These are phyloP conservation scores for Acacia confusa DNA, from an alignment of 306 rosid species.

Conservation along the genomic window DNA sequence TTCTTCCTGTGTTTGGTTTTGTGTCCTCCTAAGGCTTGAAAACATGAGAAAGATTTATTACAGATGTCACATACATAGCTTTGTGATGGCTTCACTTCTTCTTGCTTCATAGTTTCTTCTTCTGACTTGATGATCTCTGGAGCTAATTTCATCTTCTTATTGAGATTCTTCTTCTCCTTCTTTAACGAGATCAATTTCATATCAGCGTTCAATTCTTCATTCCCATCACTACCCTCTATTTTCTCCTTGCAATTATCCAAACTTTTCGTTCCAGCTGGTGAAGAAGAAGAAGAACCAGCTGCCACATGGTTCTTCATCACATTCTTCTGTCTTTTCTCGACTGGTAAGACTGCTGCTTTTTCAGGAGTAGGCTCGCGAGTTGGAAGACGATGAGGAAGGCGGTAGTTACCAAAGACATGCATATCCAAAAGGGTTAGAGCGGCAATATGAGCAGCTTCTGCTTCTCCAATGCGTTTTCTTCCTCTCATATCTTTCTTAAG, in stretches of 20 bases:
- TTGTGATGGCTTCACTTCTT: background rate
- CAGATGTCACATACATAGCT: conserved; percentile 29
- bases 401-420: background rate
- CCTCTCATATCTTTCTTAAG: conserved; percentile 21
- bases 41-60: conserved; percentile 18
- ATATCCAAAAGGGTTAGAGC: background rate
- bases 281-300: too few relatives aligned
- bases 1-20: conserved; percentile 37
- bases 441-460: background rate
- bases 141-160: background rate
- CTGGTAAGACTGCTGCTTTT: background rate
- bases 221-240: background rate
- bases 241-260: background rate
- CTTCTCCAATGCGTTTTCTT: background rate
- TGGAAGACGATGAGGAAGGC: background rate
- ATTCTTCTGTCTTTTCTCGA: background rate
- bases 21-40: conserved; percentile 47
- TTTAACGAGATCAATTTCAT: background rate
- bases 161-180: too few relatives aligned
- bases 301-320: background rate
- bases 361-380: background rate
- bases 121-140: background rate
- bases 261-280: too few relatives aligned
- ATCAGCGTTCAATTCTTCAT: background rate
- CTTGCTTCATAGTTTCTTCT: background rate